Base-by-base conservation (phyloP, 371 early-diverging fungal species). In the Chytridium lagenaria region DNA sequence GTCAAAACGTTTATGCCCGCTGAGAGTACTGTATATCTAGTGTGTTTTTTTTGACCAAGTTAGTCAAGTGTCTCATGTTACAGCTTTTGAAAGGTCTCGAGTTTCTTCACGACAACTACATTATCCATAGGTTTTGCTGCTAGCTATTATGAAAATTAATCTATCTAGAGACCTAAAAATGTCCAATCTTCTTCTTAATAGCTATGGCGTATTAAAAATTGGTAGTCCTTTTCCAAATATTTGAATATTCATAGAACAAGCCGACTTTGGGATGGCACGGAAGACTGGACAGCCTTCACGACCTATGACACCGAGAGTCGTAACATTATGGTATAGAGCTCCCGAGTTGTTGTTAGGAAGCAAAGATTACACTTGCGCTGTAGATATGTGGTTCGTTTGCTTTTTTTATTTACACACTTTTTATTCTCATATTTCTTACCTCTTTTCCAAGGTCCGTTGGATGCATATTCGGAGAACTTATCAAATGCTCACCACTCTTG, bases 281-380 rank as follows among this genome's bases (percentile, higher is more conserved):
- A 86, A 88, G 30, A 88, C 90, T 67, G 87, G 89, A 59, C 69
- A 80, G 40, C 92, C 93, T 1, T 67, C 79, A 0, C 83, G 88
- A 55, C 89, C 93, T 16, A 92, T 94, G 94, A 95, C 95, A 10
- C 95, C 94, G 0, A 89, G 92, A 66, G 98, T 99, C 3, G 95
- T 97, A 1, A 99, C 99, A 7, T 80, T 97, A 10, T 97, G 97
- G 97, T 97, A 98, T 77, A 89, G 98, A 64, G 87, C 98, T 3
- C 98, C 98, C 0, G 98, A 97, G 81, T 81, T 98, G 0, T 81
- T 98, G 0, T 84, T 93, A 76, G 97, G 97, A 2, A 87, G 87
- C 50, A 81, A 86, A 0, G 84, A 87, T 44, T 97, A 98, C 82
- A 87, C 92, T 5, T 87, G 87, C 1, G 91, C 95, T 1, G 88